Evolutionary conservation across 2,329 filamentous ascomycete genomes (phyloP).

Genomic region (Monilinia polystroma): DNA sequence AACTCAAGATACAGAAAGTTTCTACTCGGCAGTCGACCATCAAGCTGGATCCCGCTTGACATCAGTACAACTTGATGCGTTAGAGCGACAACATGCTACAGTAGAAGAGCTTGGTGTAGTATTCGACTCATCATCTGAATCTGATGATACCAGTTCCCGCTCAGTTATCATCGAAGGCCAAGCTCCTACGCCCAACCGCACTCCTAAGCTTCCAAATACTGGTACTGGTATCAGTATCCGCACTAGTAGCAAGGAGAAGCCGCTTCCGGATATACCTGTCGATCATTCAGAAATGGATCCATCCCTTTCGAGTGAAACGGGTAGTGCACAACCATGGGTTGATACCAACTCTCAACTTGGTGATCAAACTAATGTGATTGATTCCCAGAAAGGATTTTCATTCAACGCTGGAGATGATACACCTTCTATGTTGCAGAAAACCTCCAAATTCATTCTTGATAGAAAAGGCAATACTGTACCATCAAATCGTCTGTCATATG

Average conservation of each 20-base stretch:
- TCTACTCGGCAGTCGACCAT: slow-evolving; percentile 1
- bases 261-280: slow-evolving; percentile 27
- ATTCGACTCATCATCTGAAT: slow-evolving; percentile 29
- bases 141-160: slow-evolving; percentile 26
- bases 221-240: too few species aligned
- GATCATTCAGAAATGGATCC: not conserved
- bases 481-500: slow-evolving; percentile 10
- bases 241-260: slow-evolving; percentile 24
- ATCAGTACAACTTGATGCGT: slow-evolving; percentile 23
- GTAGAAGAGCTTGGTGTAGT: slow-evolving; percentile 23
- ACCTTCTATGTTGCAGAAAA: slow-evolving; percentile 4
- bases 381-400: slow-evolving; percentile 31
- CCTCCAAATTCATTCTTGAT: not conserved
- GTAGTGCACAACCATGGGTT: slow-evolving; percentile 1
- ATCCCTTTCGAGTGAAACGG: not conserved
- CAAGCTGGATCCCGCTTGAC: slow-evolving; percentile 10
- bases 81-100: slow-evolving; percentile 23
- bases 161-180: not conserved
- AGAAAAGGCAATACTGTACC: not conserved
- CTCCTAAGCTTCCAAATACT: not conserved
- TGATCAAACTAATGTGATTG: not conserved
- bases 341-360: not conserved
- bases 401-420: slow-evolving; percentile 35
- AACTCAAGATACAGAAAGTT: slow-evolving; percentile 12
- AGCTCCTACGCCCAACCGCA: not conserved